Evolutionary conservation across 176 grass and related monocot genomes (phyloP).

Genomic region (Aegilops umbellulata): DNA sequence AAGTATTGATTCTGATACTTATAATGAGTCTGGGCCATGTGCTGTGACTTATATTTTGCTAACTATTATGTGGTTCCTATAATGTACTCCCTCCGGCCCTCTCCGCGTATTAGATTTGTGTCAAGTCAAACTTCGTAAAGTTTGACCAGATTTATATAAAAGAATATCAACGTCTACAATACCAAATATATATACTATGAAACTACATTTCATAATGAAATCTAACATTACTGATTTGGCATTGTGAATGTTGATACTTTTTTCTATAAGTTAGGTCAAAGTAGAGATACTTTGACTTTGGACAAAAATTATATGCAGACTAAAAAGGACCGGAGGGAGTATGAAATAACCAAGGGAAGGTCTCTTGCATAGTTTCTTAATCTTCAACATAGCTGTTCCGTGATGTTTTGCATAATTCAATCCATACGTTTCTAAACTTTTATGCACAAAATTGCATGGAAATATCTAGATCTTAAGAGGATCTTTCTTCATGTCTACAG

Average conservation of each 20-base stretch:
- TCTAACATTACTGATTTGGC: too few species aligned
- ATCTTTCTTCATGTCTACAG: slow-evolving; percentile 40
- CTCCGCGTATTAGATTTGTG: too few species aligned
- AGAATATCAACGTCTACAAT: too few species aligned
- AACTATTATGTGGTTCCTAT: neutral
- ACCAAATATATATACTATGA: too few species aligned
- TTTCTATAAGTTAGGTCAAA: too few species aligned
- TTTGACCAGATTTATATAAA: too few species aligned
- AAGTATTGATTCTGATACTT: neutral
- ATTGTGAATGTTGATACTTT: too few species aligned
- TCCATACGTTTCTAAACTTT: neutral
- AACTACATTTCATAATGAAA: too few species aligned
- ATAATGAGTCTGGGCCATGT: neutral
- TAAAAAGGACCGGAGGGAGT: too few species aligned
- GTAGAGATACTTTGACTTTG: too few species aligned
- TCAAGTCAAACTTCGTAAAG: too few species aligned
- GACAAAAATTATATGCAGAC: too few species aligned
- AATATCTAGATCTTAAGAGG: slow-evolving; percentile 11
- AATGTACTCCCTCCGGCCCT: neutral
- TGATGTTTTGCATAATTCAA: neutral
- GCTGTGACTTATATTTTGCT: neutral
- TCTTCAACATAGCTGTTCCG: neutral
- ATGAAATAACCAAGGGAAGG: slow-evolving; percentile 2
- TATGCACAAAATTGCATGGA: neutral
- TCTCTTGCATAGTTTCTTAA: neutral